phyloP scores from a whole-genome alignment of 176 grass and related monocot genomes.

The Otatea glauca region DNA sequence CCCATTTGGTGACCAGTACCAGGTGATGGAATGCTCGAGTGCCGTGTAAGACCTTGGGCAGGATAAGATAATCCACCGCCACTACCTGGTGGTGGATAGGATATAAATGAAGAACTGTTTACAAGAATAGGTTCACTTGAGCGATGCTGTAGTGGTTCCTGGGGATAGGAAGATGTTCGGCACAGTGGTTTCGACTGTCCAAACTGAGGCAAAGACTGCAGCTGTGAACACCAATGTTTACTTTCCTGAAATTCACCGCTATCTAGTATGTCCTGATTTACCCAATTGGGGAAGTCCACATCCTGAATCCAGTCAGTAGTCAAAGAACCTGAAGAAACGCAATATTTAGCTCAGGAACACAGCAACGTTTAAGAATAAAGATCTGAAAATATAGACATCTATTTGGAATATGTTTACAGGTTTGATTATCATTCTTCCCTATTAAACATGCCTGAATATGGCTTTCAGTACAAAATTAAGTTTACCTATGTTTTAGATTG shows the following conservation, averaged over 20 bases:
- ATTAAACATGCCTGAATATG: not conserved
- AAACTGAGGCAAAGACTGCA: conserved; percentile 48
- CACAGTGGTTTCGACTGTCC: conserved; percentile 70
- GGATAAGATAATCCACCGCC: conserved; percentile 52
- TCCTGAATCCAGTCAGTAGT: conserved; percentile 77
- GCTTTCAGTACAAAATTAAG: not conserved
- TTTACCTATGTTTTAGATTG: not conserved
- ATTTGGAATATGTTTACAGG: conserved; percentile 13
- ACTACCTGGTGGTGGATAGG: conserved; percentile 58
- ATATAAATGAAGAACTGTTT: conserved; percentile 65
- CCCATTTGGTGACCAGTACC: conserved; percentile 62
- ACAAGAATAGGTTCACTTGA: conserved; percentile 65
- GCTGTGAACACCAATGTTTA: conserved; percentile 71
- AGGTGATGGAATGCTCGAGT: conserved; percentile 88
- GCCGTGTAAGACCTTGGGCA: conserved; percentile 67
- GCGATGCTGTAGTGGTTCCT: conserved; percentile 66
- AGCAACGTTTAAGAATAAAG: not conserved
- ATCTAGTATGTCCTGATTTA: conserved; percentile 61
- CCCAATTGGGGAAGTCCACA: conserved; percentile 63
- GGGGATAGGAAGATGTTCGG: conserved; percentile 89
- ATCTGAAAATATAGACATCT: not conserved
- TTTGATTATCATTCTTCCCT: not conserved
- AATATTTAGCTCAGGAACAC: conserved; percentile 31
- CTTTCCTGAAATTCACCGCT: conserved; percentile 60
- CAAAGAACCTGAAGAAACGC: conserved; percentile 71